Percentiles rank a stretch among this genome's conserved stretches.
Conservation (phyloP, 306 rosid species). For the Lagenaria siceraria region DNA sequence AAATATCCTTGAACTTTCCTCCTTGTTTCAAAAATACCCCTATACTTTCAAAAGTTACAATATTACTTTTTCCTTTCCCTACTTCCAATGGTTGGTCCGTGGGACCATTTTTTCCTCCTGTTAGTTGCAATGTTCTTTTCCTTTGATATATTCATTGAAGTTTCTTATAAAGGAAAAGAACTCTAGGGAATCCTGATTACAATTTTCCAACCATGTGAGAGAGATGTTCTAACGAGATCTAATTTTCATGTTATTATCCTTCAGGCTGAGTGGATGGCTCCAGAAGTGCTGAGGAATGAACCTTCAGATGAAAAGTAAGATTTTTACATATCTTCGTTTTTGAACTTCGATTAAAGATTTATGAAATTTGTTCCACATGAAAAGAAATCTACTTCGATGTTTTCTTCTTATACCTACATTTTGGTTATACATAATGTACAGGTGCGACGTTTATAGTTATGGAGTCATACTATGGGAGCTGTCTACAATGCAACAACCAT, state of each 20-base stretch:
- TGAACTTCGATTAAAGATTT: neutral
- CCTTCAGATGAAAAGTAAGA: constrained; percentile 93
- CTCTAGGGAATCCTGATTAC: neutral
- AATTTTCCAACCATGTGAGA: neutral
- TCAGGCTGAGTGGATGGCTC: constrained; percentile 99
- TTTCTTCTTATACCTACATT: neutral
- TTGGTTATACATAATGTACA: constrained; percentile 12
- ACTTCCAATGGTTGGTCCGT: neutral
- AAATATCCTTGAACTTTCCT: too few species aligned
- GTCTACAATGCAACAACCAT: constrained; percentile 79
- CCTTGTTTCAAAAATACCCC: too few species aligned
- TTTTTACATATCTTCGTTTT: neutral
- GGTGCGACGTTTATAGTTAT: constrained; percentile 89
- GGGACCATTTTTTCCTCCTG: neutral
- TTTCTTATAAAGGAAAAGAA: neutral
- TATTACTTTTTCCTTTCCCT: too few species aligned
- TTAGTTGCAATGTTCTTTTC: neutral
- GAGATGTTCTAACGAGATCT: constrained; percentile 13
- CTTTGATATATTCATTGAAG: neutral
- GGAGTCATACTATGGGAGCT: constrained; percentile 99
- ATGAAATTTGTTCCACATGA: neutral
- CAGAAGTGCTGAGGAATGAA: constrained; percentile 94
- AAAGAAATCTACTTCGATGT: neutral
- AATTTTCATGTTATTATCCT: constrained; percentile 15
- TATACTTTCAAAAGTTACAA: too few species aligned